Evolutionary conservation across 352 stramenopile species (phyloP).

Genomic region (Phytophthora boehmeriae): DNA sequence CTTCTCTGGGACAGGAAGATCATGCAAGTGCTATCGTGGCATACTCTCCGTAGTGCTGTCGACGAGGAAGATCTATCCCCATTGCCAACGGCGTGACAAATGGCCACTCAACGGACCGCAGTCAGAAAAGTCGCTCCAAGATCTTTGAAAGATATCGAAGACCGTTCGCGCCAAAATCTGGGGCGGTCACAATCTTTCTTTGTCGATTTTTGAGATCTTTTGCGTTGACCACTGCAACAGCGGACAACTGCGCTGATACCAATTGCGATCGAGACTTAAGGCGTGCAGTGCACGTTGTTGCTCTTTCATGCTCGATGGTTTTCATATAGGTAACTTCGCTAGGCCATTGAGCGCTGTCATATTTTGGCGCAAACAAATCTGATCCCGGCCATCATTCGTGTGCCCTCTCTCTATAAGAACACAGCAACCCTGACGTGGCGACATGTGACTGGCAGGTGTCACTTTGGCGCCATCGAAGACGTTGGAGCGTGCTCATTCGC

Average conservation of each 20-base stretch:
- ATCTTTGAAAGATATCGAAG: constrained; percentile 27
- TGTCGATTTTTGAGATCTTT: constrained; percentile 23
- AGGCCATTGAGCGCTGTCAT: too few relatives aligned
- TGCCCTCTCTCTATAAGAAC: constrained; percentile 41
- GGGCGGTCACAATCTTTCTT: constrained; percentile 18
- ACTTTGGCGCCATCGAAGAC: constrained; percentile 3
- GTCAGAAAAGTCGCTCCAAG: constrained; percentile 12
- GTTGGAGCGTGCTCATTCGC: not conserved
- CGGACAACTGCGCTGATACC: too few relatives aligned
- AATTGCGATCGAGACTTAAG: too few relatives aligned
- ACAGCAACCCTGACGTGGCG: constrained; percentile 41
- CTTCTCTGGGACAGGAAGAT: too few relatives aligned
- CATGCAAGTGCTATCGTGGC: too few relatives aligned
- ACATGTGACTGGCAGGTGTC: constrained; percentile 40
- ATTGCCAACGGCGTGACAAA: not conserved
- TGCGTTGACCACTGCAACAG: too few relatives aligned
- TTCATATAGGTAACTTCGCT: too few relatives aligned
- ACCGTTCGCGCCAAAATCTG: constrained; percentile 4
- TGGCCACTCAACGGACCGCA: constrained; percentile 1
- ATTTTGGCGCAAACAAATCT: too few relatives aligned
- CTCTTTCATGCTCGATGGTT: too few relatives aligned
- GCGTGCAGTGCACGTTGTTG: too few relatives aligned
- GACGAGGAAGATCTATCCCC: not conserved
- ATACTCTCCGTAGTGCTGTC: too few relatives aligned
- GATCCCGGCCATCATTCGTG: too few relatives aligned